Percentiles rank a stretch among this genome's conserved stretches.
These are phyloP conservation scores for Aspergillus uvarum DNA, from an alignment of 2,329 filamentous ascomycete species.

Conservation along the genomic window DNA sequence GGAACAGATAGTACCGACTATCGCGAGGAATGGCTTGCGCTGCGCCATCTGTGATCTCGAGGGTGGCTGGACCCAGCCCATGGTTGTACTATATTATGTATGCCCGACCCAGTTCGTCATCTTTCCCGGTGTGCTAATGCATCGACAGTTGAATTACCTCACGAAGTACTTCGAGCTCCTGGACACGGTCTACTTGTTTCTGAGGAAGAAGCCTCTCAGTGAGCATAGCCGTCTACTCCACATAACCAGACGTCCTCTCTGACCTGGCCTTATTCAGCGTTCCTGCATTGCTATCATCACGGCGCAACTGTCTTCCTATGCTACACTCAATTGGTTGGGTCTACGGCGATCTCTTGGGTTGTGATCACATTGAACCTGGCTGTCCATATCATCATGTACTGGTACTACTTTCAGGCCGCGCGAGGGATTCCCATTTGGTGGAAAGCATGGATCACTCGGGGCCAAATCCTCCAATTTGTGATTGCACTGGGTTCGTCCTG, in stretches of 20 bases:
- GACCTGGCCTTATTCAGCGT: slow-evolving; percentile 48
- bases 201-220: slow-evolving; percentile 96
- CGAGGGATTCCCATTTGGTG: slow-evolving; percentile 95
- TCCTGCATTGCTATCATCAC: slow-evolving; percentile 98
- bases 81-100: slow-evolving; percentile 95
- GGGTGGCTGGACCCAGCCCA: slow-evolving; percentile 87
- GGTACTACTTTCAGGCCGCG: slow-evolving; percentile 99
- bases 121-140: neutral
- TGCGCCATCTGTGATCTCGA: slow-evolving; percentile 72
- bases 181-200: slow-evolving; percentile 92
- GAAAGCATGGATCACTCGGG: slow-evolving; percentile 98
- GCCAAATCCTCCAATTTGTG: slow-evolving; percentile 95
- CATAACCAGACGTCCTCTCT: neutral
- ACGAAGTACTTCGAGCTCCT: slow-evolving; percentile 96
- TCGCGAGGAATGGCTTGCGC: slow-evolving; percentile 79
- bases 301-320: slow-evolving; percentile 92
- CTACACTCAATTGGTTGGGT: slow-evolving; percentile 92
- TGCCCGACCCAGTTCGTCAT: slow-evolving; percentile 33
- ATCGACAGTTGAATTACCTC: slow-evolving; percentile 82
- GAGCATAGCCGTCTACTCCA: neutral
- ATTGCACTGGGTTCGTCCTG: slow-evolving; percentile 53
- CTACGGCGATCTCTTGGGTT: slow-evolving; percentile 91
- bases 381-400: slow-evolving; percentile 98
- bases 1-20: slow-evolving; percentile 85
- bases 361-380: slow-evolving; percentile 85